Evolutionary conservation across 495 filamentous ascomycete genomes (phyloP), one percentile per base, ranked within the genome.

Genomic region (Xanthoparmelia taractica): DNA sequence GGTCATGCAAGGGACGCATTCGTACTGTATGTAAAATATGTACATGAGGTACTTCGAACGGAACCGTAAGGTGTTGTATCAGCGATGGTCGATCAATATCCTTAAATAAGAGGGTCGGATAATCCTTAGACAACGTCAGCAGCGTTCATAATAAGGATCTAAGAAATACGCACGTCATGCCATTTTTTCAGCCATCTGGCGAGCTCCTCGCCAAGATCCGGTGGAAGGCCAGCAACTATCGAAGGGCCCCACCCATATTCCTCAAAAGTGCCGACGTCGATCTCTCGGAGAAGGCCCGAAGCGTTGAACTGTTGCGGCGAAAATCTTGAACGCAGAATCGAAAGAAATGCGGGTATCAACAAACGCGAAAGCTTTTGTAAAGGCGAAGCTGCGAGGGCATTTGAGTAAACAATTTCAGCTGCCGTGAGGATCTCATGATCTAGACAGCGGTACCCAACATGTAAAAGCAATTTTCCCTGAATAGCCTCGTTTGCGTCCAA

Each of bases 21-120:
- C 47, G 61, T 23, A 87, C 89, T 1, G 88, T 95, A 73, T 93
- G 88, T 3, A 97, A 85, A 33, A 97, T 83, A 60, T 88, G 84
- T 31, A 96, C 79, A 10, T 87, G 81, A 0, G 94, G 95, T n/a
- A 97, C 82, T 52, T 96, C 89, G 25, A 97, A 91, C 5, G 80
- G 80, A 57, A 83, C 79, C 43, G 77, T 68, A 65, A 83, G 78
- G 50, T 75, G 75, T 56, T 77, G 77, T 58, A 62, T 66, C 20
- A 70, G 75, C 37, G 76, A 73, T 33, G 70, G 66, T 10, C 73
- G 69, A 10, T 72, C 63, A 34, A 18, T 68, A 1, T 67, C 25
- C 17, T 76, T 73, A 13, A 82, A 71, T n/a, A 59, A 64, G 36
- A 80, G 71, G 29, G 71, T 66, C 36, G 70, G 66, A 58, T 77